These are phyloP conservation scores for Penicillium digitatum DNA, from an alignment of 2,329 filamentous ascomycete species.

Conservation along the genomic window DNA sequence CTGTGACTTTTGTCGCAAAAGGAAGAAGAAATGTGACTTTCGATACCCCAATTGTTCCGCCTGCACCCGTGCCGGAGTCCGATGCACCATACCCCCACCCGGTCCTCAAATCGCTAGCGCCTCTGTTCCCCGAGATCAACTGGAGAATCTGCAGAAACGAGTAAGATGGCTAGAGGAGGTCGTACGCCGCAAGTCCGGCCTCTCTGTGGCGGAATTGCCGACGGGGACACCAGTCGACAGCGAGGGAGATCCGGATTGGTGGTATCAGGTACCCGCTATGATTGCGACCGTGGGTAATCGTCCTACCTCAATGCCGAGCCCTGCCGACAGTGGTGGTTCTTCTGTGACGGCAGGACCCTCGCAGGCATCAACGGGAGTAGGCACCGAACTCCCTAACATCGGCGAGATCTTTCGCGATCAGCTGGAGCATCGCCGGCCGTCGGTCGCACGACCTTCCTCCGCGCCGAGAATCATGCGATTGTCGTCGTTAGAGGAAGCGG, in stretches of 20 bases:
- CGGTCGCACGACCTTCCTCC: constrained; percentile 32
- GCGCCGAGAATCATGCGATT: constrained; percentile 34
- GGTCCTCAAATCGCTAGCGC: constrained; percentile 37
- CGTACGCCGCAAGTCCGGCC: constrained; percentile 34
- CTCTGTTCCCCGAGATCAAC: constrained; percentile 38
- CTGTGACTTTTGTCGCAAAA: constrained; percentile 41
- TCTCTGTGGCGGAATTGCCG: constrained; percentile 31
- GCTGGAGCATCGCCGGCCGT: constrained; percentile 36
- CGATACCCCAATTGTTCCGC: constrained; percentile 41
- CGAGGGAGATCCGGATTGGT: constrained; percentile 35
- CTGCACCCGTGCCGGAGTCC: constrained; percentile 39
- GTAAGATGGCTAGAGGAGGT: constrained; percentile 40
- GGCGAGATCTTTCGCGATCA: constrained; percentile 41
- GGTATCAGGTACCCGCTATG: constrained; percentile 39
- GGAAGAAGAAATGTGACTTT: constrained; percentile 43
- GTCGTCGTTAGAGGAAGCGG: constrained; percentile 35
- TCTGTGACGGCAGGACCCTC: constrained; percentile 19
- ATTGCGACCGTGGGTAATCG: constrained; percentile 29
- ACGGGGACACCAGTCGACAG: constrained; percentile 35
- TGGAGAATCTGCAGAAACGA: constrained; percentile 40
- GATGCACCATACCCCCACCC: constrained; percentile 39
- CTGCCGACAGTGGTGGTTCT: constrained; percentile 18
- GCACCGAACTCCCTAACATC: constrained; percentile 36
- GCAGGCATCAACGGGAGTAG: constrained; percentile 23
- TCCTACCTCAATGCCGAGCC: constrained; percentile 21